Evolutionary conservation across 2,329 filamentous ascomycete species (phyloP), one percentile per base, ranked within the genome.

Genomic region (Myriosclerotinia duriaeana): DNA sequence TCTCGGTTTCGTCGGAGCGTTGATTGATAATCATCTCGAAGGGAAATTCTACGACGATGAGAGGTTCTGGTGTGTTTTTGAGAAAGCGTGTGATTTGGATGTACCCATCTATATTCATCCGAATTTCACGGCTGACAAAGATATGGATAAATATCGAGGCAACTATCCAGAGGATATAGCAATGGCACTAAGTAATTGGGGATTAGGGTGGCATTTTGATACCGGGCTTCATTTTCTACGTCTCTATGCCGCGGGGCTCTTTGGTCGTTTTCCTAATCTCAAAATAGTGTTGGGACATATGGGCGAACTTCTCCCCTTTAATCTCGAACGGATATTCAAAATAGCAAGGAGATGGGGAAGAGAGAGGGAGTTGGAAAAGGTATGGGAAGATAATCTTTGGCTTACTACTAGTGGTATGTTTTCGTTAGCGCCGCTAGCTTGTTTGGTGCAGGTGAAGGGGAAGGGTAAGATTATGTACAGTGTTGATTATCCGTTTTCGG

Each of bases 351-450:
- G 74, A 40, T 77, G 74, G 73, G 76, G 77, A 70, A 75, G 15
- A 74, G 75, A 66, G 66, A 74, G 66, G 70, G 72, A 75, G 0
- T 81, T 87, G 56, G 71, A 75, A 17, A 77, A 83, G 15, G 82
- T 86, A 2, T 88, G 82, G 79, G 78, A 82, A 56, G 76, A 80
- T 67, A 87, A 87, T 66, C 75, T 87, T 14, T 87, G 83, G 80
- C 73, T 88, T 36, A 86, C 84, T 1, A 86, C 84, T 2, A 82
- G 80, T 63, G 85, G 85, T 2, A 80, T 82, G 66, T 85, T 82
- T 74, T 80, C 80, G 38, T 67, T 86, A 22, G 78, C 76, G 64
- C 81, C 80, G 6, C 71, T 87, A 76, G 78, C 78, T 2, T 80
- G 77, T 62, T 71, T 82, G 8, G 66, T 82, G 56, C 68, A 79